A percentile compares a stretch with the other conserved stretches of the same genome.
phyloP scores from a whole-genome alignment of 495 filamentous ascomycete genomes.

The Aspergillus mulundensis region DNA sequence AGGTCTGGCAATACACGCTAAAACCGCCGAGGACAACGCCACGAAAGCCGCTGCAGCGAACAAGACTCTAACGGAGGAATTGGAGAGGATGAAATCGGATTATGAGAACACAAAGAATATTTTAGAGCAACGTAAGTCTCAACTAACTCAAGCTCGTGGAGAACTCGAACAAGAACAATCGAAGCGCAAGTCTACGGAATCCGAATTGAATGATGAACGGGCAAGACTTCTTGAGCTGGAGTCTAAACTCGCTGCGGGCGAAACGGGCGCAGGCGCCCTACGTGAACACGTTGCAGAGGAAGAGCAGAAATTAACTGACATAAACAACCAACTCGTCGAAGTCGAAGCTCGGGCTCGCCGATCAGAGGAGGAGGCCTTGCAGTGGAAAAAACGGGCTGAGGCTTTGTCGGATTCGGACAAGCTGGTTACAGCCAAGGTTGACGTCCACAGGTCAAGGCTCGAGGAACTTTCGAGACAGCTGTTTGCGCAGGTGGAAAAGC shows the following conservation, averaged over 20 bases:
- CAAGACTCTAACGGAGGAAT: constrained; percentile 48
- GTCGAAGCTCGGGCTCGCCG: constrained; percentile 60
- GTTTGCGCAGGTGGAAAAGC: constrained; percentile 69
- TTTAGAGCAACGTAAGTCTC: constrained; percentile 38
- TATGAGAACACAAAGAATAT: constrained; percentile 41
- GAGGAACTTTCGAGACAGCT: constrained; percentile 80
- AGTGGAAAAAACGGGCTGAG: constrained; percentile 55
- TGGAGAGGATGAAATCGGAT: constrained; percentile 38
- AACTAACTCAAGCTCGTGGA: constrained; percentile 35
- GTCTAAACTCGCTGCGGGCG: constrained; percentile 66
- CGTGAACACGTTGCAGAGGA: constrained; percentile 66
- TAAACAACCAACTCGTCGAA: constrained; percentile 63
- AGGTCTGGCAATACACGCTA: constrained; percentile 48
- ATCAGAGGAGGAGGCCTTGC: constrained; percentile 62
- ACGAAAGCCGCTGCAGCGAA: constrained; percentile 36
- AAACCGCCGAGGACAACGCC: constrained; percentile 37
- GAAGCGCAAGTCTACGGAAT: constrained; percentile 52
- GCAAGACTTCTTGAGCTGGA: constrained; percentile 61
- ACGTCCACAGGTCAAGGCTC: constrained; percentile 61
- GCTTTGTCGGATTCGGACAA: constrained; percentile 48
- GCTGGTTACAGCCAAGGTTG: constrained; percentile 45
- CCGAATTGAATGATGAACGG: constrained; percentile 64
- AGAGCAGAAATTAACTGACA: constrained; percentile 55
- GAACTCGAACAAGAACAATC: constrained; percentile 53
- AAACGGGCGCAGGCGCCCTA: constrained; percentile 73